Conservation (phyloP, 2,329 filamentous ascomycete species). For the Exophiala bonariae region DNA sequence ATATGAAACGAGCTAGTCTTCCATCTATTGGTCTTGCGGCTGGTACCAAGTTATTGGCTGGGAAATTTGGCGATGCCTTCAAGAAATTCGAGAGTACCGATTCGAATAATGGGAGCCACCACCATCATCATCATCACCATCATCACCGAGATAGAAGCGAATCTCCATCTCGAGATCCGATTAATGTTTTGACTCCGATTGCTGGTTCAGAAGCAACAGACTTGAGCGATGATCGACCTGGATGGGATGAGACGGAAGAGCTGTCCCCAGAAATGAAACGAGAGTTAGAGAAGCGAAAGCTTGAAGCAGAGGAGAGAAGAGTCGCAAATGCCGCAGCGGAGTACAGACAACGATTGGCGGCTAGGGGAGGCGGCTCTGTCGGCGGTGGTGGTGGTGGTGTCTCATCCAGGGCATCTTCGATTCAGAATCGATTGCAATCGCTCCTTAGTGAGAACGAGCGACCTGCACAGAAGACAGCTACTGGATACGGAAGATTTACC, state of each 20-base stretch:
- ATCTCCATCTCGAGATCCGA: slow-evolving; percentile 44
- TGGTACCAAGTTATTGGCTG: slow-evolving; percentile 79
- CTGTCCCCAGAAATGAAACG: slow-evolving; percentile 84
- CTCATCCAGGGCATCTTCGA: slow-evolving; percentile 71
- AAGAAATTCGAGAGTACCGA: slow-evolving; percentile 74
- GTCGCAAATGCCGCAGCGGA: slow-evolving; percentile 87
- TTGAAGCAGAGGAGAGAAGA: slow-evolving; percentile 84
- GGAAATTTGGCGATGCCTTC: slow-evolving; percentile 91
- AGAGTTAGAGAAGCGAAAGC: slow-evolving; percentile 77
- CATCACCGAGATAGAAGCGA: slow-evolving; percentile 43
- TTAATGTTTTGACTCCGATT: slow-evolving; percentile 64
- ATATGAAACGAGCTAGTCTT: slow-evolving; percentile 70
- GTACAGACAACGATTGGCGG: slow-evolving; percentile 74
- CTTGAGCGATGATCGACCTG: slow-evolving; percentile 64
- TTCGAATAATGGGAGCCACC: slow-evolving; percentile 15
- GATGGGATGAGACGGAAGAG: slow-evolving; percentile 66
- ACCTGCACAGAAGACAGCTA: slow-evolving; percentile 67
- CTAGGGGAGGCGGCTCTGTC: slow-evolving; percentile 49
- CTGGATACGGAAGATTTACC: slow-evolving; percentile 87
- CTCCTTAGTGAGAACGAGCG: slow-evolving; percentile 76
- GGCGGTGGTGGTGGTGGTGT: slow-evolving; percentile 48
- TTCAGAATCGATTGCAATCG: slow-evolving; percentile 87
- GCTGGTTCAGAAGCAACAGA: slow-evolving; percentile 74
- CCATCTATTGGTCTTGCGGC: slow-evolving; percentile 67
- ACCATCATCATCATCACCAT: slow-evolving; percentile 47